A percentile compares a stretch with the other conserved stretches of the same genome.
Conservation (phyloP, 495 filamentous ascomycete genomes). For the Podospora pseudopauciseta region DNA sequence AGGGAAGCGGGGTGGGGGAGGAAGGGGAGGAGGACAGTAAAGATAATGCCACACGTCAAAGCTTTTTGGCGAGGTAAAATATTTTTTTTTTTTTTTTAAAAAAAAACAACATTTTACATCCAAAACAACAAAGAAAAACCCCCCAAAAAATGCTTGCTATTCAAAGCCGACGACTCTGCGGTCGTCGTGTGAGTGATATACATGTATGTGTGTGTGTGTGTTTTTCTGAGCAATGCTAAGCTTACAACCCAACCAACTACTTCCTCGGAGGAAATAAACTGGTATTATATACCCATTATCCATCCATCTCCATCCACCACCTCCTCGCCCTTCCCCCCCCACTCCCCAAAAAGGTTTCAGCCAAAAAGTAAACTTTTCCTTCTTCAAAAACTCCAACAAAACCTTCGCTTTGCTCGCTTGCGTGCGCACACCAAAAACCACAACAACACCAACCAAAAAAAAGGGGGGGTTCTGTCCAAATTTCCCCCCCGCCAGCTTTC, state of each 20-base stretch:
- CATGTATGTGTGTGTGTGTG: too few relatives aligned
- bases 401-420: neutral
- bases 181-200: too few relatives aligned
- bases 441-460: neutral
- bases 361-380: neutral
- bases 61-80: too few relatives aligned
- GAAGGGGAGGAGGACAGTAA: constrained; percentile 8
- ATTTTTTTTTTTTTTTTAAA: too few relatives aligned
- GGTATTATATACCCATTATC: neutral
- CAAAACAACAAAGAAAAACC: too few relatives aligned
- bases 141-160: too few relatives aligned
- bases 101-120: too few relatives aligned
- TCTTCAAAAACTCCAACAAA: neutral
- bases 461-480: neutral
- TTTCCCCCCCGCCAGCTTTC: neutral
- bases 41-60: too few relatives aligned
- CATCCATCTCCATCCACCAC: neutral
- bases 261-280: neutral
- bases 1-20: constrained; percentile 20
- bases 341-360: neutral
- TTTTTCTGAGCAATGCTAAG: too few relatives aligned
- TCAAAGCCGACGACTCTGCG: too few relatives aligned
- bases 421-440: neutral
- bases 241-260: too few relatives aligned
- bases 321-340: neutral